phyloP scores from a whole-genome alignment of 257 asterid species.

The Thymus quinquecostatus region DNA sequence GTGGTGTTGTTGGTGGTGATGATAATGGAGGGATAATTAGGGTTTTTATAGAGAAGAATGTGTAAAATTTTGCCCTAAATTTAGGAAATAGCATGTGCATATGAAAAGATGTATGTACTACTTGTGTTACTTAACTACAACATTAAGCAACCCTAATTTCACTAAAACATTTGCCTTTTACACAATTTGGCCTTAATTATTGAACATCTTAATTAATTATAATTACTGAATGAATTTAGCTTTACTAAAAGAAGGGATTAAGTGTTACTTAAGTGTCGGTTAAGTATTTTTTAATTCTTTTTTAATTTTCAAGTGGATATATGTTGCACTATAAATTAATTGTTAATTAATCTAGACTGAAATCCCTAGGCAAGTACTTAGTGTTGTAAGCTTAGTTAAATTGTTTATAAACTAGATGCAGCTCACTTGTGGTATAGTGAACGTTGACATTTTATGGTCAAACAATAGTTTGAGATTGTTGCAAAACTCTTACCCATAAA shows the following conservation, averaged over 20 bases:
- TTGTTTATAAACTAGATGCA: background rate
- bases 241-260: too few relatives aligned
- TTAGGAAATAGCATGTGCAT: slow-evolving; percentile 38
- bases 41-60: slow-evolving; percentile 35
- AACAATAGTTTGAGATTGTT: background rate
- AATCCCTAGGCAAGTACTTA: background rate
- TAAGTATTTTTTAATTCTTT: too few relatives aligned
- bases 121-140: background rate
- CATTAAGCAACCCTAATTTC: slow-evolving; percentile 29
- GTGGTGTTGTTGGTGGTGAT: background rate
- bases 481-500: too few relatives aligned
- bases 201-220: too few relatives aligned
- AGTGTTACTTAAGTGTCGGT: too few relatives aligned
- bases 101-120: background rate
- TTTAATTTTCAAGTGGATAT: background rate
- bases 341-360: slow-evolving; percentile 1
- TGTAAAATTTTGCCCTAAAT: slow-evolving; percentile 4
- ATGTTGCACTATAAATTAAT: background rate
- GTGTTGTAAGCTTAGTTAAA: background rate
- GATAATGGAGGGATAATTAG: background rate
- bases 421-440: background rate
- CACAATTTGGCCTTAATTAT: too few relatives aligned
- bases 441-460: background rate
- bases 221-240: too few relatives aligned
- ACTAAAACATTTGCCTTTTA: too few relatives aligned